These are phyloP conservation scores for Neurospora terricola DNA, from an alignment of 495 filamentous ascomycete species.

Conservation along the genomic window DNA sequence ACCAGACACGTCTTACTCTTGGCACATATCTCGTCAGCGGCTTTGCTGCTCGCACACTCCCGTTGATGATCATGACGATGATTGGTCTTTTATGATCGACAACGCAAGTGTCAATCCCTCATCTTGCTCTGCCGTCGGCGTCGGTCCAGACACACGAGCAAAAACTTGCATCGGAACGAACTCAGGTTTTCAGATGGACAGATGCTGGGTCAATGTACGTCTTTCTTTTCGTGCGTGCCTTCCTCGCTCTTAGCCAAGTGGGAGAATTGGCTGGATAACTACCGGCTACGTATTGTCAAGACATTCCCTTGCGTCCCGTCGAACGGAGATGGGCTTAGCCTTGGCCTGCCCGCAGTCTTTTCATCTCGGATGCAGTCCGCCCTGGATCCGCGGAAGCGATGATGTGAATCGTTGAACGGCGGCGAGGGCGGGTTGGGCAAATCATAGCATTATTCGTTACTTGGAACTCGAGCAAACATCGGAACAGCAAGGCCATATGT, in stretches of 20 bases:
- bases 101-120: neutral
- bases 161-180: neutral
- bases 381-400: neutral
- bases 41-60: neutral
- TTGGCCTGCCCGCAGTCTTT: neutral
- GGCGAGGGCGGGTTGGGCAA: neutral
- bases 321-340: neutral
- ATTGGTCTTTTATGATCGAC: neutral
- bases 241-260: neutral
- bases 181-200: neutral
- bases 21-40: neutral
- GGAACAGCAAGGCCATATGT: neutral
- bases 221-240: neutral
- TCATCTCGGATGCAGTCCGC: conserved; percentile 1
- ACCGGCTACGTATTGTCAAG: neutral
- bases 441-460: neutral
- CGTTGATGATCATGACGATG: neutral
- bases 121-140: neutral
- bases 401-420: neutral
- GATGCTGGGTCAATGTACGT: neutral
- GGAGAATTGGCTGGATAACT: neutral
- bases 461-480: neutral
- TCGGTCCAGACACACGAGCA: neutral
- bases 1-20: neutral
- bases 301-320: neutral